These are phyloP conservation scores for Pleurotus tuoliensis DNA, from an alignment of 768 basidiomycete species.

Conservation along the genomic window DNA sequence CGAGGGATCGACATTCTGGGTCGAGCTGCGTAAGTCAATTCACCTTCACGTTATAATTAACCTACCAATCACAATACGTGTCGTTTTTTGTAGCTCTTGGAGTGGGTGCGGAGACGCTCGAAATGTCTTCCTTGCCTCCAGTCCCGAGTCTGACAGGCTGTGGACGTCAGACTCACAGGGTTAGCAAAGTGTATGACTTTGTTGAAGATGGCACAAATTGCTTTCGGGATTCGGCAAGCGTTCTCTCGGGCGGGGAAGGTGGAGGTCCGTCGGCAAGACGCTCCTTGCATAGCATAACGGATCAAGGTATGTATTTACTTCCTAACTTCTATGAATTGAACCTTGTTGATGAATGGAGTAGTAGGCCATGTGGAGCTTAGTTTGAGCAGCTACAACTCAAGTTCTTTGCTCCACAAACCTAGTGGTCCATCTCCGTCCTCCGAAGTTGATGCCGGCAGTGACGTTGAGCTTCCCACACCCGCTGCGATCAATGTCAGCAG, in stretches of 20 bases:
- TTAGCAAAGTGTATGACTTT: constrained; percentile 12
- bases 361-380: constrained; percentile 48
- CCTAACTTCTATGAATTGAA: too few species aligned
- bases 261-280: constrained; percentile 26
- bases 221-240: constrained; percentile 10
- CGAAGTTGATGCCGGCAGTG: constrained; percentile 25
- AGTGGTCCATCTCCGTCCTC: constrained; percentile 39
- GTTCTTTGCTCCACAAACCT: constrained; percentile 34
- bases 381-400: constrained; percentile 30
- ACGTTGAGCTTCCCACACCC: background rate
- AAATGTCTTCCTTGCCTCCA: background rate
- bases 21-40: constrained; percentile 38
- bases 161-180: constrained; percentile 2
- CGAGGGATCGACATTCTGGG: constrained; percentile 74
- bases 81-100: constrained; percentile 7
- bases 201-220: constrained; percentile 14
- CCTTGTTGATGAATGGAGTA: constrained; percentile 11
- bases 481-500: too few species aligned
- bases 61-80: too few species aligned
- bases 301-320: constrained; percentile 35
- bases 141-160: background rate
- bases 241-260: constrained; percentile 12
- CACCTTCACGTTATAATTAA: constrained; percentile 13
- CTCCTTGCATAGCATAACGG: constrained; percentile 45
- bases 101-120: constrained; percentile 13